Conservation (phyloP, 106 monocot genomes). For the Posidonia australis region DNA sequence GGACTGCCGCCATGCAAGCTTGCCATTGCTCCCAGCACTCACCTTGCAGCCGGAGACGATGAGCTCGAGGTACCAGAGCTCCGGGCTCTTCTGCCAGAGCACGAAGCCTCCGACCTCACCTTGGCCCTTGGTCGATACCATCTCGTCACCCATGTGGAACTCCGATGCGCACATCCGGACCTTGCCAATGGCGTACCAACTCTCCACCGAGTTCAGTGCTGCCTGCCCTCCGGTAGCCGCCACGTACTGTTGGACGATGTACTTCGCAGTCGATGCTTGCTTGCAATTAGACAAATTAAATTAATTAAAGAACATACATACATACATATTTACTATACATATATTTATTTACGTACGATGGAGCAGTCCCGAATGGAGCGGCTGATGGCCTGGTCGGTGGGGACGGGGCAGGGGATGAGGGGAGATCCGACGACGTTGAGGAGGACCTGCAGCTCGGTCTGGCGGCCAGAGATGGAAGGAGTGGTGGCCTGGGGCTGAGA, state of each 20-base stretch:
- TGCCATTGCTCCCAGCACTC: constrained; percentile 61
- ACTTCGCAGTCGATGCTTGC: constrained; percentile 79
- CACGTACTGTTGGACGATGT: constrained; percentile 75
- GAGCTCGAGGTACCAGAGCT: constrained; percentile 69
- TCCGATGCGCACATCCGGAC: constrained; percentile 65
- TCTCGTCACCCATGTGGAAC: constrained; percentile 54
- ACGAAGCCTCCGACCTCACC: constrained; percentile 66
- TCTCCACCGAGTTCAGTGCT: constrained; percentile 45
- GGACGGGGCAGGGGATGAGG: constrained; percentile 68
- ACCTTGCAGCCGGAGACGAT: constrained; percentile 58
- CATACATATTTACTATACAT: background rate
- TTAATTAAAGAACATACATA: too few relatives aligned
- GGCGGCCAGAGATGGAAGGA: constrained; percentile 25
- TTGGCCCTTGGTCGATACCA: constrained; percentile 14
- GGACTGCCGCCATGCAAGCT: constrained; percentile 54
- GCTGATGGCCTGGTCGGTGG: constrained; percentile 47
- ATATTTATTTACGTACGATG: constrained; percentile 38
- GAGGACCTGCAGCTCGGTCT: constrained; percentile 70
- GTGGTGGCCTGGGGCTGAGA: constrained; percentile 5
- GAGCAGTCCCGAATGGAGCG: constrained; percentile 65
- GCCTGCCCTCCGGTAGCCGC: constrained; percentile 75
- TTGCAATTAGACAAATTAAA: too few relatives aligned
- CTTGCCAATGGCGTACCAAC: constrained; percentile 75
- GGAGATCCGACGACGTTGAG: constrained; percentile 83
- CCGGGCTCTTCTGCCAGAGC: constrained; percentile 56